phyloP scores from a whole-genome alignment of 2,329 filamentous ascomycete species.

The Metarhizium brunneum region DNA sequence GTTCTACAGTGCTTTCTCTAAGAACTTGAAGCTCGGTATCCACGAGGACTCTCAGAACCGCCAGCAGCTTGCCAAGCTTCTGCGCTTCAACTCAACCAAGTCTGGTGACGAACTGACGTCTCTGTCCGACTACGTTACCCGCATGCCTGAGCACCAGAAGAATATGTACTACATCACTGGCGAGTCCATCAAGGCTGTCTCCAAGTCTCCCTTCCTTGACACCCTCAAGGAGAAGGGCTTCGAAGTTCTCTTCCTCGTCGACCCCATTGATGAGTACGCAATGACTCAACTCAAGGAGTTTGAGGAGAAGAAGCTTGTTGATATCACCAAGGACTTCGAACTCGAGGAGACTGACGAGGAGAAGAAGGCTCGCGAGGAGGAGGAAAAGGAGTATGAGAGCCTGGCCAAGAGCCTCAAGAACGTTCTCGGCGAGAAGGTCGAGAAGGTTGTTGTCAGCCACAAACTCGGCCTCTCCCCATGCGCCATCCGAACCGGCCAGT shows the following conservation, averaged over 20 bases:
- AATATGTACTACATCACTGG: conserved; percentile 99
- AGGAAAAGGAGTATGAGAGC: conserved; percentile 97
- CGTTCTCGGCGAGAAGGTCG: conserved; percentile 96
- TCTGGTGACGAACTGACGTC: conserved; percentile 93
- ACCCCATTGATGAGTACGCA: conserved; percentile 98
- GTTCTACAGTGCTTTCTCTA: conserved; percentile 99
- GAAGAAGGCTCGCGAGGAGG: conserved; percentile 88
- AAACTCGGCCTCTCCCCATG: conserved; percentile 92
- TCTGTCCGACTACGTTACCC: conserved; percentile 93
- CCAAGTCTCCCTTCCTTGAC: conserved; percentile 98
- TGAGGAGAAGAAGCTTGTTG: conserved; percentile 99
- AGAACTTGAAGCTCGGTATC: conserved; percentile 99
- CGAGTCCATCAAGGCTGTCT: conserved; percentile 96
- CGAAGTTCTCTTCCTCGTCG: conserved; percentile 97
- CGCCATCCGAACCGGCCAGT: conserved; percentile 98
- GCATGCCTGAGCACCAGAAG: conserved; percentile 99
- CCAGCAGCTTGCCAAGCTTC: conserved; percentile 83
- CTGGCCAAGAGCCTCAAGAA: conserved; percentile 98
- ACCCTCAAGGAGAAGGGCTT: conserved; percentile 98
- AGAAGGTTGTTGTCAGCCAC: conserved; percentile 99
- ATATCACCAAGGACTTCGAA: conserved; percentile 99
- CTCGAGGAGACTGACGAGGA: conserved; percentile 99
- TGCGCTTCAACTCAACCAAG: conserved; percentile 98
- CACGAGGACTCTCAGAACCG: conserved; percentile 99
- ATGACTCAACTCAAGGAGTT: conserved; percentile 99